phyloP scores from a whole-genome alignment of 129 eudicot species.

The Scalesia atractyloides region DNA sequence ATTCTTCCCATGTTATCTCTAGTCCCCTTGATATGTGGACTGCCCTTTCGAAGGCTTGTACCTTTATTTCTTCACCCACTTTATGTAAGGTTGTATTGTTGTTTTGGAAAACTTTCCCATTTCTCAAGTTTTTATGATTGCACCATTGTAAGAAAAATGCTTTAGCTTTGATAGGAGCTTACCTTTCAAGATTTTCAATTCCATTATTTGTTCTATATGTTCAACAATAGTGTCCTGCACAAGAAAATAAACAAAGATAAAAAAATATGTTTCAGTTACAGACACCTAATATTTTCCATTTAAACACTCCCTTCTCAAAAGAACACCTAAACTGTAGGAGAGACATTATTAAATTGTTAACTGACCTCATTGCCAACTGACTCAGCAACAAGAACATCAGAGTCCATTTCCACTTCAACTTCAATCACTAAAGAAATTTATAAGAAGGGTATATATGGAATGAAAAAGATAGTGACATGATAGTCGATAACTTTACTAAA shows the following conservation, averaged over 20 bases:
- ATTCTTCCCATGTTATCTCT: too few relatives aligned
- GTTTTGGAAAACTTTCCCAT: too few relatives aligned
- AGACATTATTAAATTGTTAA: slow-evolving; percentile 1
- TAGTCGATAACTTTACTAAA: too few relatives aligned
- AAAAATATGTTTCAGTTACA: not conserved
- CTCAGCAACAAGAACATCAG: slow-evolving; percentile 94
- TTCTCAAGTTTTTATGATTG: not conserved
- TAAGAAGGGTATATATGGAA: slow-evolving; percentile 17
- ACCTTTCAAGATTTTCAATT: slow-evolving; percentile 97
- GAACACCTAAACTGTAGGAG: not conserved
- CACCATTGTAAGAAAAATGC: slow-evolving; percentile 4
- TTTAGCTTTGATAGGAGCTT: slow-evolving; percentile 17
- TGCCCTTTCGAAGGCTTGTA: too few relatives aligned
- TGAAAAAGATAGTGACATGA: slow-evolving; percentile 3
- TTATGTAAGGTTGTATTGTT: too few relatives aligned
- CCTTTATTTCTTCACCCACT: too few relatives aligned
- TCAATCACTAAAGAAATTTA: slow-evolving; percentile 97
- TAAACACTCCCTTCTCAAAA: not conserved
- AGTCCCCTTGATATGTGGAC: too few relatives aligned
- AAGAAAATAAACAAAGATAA: not conserved
- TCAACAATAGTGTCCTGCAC: slow-evolving; percentile 82
- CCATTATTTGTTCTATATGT: slow-evolving; percentile 94
- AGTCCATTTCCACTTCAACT: slow-evolving; percentile 97
- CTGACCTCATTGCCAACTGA: slow-evolving; percentile 72
- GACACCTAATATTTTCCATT: not conserved